Conservation (phyloP, 305 asterid genomes). For the Salvia sclarea region DNA sequence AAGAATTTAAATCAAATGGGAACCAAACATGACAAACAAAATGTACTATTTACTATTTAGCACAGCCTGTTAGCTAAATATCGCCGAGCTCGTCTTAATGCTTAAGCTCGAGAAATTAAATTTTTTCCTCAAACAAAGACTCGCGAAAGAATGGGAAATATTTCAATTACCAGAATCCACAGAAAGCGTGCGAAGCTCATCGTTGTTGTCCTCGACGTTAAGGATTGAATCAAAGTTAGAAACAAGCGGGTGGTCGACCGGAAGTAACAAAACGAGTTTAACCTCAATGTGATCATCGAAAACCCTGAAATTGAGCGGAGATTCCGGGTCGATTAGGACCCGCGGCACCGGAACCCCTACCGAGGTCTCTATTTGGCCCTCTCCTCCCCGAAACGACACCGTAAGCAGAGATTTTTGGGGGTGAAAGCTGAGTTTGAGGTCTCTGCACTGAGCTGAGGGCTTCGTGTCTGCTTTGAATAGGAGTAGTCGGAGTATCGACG, state of each 20-base stretch:
- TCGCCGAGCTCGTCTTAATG: not conserved
- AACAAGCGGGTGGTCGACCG: slow-evolving; percentile 84
- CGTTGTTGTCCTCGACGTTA: slow-evolving; percentile 26
- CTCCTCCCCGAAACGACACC: slow-evolving; percentile 46
- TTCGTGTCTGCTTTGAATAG: slow-evolving; percentile 53
- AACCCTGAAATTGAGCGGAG: slow-evolving; percentile 52
- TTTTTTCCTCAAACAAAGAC: slow-evolving; percentile 2
- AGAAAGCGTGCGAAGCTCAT: slow-evolving; percentile 45
- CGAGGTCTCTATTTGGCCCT: slow-evolving; percentile 37
- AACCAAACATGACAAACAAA: slow-evolving; percentile 3
- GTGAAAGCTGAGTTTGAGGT: slow-evolving; percentile 47
- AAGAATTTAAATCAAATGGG: not conserved
- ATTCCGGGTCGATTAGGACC: slow-evolving; percentile 68
- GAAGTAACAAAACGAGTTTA: slow-evolving; percentile 71
- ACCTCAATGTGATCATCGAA: slow-evolving; percentile 78
- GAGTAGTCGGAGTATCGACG: slow-evolving; percentile 61
- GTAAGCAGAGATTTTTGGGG: slow-evolving; percentile 51
- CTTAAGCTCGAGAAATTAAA: slow-evolving; percentile 13
- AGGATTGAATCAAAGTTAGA: slow-evolving; percentile 53
- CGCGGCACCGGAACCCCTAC: slow-evolving; percentile 68
- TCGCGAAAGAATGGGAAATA: slow-evolving; percentile 5
- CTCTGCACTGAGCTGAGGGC: slow-evolving; percentile 52
- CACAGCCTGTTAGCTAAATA: not conserved
- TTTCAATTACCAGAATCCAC: slow-evolving; percentile 57
- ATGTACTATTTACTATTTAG: not conserved